phyloP scores from a whole-genome alignment of 805 yeast genomes.

The Deakozyma indianensis region DNA sequence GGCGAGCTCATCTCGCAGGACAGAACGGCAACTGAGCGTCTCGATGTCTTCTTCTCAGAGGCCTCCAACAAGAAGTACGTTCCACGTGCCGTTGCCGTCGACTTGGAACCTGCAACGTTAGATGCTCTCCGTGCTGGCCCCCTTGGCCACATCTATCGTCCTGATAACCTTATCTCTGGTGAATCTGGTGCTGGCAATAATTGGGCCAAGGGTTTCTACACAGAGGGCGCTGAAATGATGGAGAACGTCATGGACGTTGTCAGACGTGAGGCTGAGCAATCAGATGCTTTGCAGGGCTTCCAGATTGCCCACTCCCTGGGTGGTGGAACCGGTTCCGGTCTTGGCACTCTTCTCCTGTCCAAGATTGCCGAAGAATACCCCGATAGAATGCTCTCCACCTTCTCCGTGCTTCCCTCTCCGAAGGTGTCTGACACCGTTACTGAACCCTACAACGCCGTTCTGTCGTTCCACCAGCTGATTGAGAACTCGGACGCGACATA shows the following conservation, averaged over 20 bases:
- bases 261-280: conserved; percentile 87
- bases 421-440: conserved; percentile 86
- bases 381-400: conserved; percentile 94
- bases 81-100: conserved; percentile 88
- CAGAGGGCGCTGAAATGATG: conserved; percentile 92
- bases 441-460: conserved; percentile 89
- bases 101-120: conserved; percentile 89
- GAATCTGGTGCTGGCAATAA: conserved; percentile 92
- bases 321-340: conserved; percentile 96
- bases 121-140: conserved; percentile 69
- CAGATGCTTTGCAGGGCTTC: conserved; percentile 91
- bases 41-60: conserved; percentile 70
- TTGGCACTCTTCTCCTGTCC: conserved; percentile 82
- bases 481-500: conserved; percentile 88
- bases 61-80: conserved; percentile 81
- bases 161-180: conserved; percentile 82
- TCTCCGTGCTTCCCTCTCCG: conserved; percentile 91
- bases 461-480: conserved; percentile 84
- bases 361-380: conserved; percentile 87
- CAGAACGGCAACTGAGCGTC: conserved; percentile 28
- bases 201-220: conserved; percentile 96
- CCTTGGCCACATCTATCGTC: conserved; percentile 77
- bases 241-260: conserved; percentile 85
- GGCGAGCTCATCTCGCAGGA: conserved; percentile 19
- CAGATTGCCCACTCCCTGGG: conserved; percentile 75